Evolutionary conservation across 176 grass and related monocot genomes (phyloP), one percentile per base, ranked within the genome.

Genomic region (Urochloa ruziziensis): DNA sequence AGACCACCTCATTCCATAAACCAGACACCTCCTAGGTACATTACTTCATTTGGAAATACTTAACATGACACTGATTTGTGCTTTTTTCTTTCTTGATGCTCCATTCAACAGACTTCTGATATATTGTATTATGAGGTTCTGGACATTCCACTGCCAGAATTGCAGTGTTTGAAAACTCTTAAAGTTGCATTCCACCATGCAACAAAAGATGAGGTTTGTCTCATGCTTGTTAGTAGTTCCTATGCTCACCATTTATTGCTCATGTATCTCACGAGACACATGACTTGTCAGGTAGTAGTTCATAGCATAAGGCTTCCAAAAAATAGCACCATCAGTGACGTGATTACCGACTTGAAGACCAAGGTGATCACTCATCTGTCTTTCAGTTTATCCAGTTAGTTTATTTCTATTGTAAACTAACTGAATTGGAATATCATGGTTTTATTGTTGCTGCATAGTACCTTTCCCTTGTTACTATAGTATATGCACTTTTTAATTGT

Each of bases 161-260:
- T 98, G 82, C 96, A 98, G 80, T 88, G 96, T 82, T 89, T 98
- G 42, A 98, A 98, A 91, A 95, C 96, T 62, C 87, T 98, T 73
- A 98, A 98, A 90, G 96, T 98, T 88, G 93, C 93, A 86, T 98
- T 98, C 82, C 96, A 98, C 81, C 96, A 98, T 90, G 85, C 93
- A 75, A 90, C 93, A 21, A 95, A 98, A 75, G 96, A 98, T 33
- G 96, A 98, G 96, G 96, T 98, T 49, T 35, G 78, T 48, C 62
- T 72, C 24, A 60, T 73, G 42, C 5, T 34, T 60, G 34, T 7
- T 62, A 53, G 14, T 49, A 86, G 16, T 57, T 89, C 39, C 61
- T 82, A 72, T 32, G 54, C 78, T 67, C n/a, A 86, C 79, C 66
- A 33, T 80, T 44, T 69, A 35, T 70, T 88, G 76, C 37, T 49